phyloP scores from a whole-genome alignment of 2,329 filamentous ascomycete species.

The Dactylonectria macrodidyma region DNA sequence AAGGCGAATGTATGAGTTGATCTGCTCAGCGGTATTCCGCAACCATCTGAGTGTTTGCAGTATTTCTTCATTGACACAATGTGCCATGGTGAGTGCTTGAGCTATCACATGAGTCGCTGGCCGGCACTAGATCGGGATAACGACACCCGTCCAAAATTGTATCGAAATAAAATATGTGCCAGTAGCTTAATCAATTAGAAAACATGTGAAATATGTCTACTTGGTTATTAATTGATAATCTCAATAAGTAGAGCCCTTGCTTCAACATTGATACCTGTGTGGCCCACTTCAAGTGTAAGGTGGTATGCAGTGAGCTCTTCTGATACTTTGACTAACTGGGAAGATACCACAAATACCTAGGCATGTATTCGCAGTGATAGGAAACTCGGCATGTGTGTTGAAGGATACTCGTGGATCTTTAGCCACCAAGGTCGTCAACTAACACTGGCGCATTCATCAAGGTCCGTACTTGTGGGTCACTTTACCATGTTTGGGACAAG shows the following conservation, averaged over 20 bases:
- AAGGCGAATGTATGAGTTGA: conserved; percentile 33
- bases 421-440: conserved; percentile 9
- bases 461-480: neutral
- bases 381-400: neutral
- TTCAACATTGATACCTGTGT: conserved; percentile 11
- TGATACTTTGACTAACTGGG: conserved; percentile 16
- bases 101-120: neutral
- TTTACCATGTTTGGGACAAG: neutral
- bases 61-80: neutral
- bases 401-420: conserved; percentile 23
- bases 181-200: no score
- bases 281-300: conserved; percentile 39
- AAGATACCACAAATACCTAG: conserved; percentile 11
- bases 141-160: neutral
- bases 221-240: neutral
- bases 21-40: neutral
- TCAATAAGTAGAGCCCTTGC: neutral
- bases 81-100: neutral
- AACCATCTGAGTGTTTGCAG: neutral
- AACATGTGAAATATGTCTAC: neutral
- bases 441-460: conserved; percentile 5
- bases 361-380: conserved; percentile 1
- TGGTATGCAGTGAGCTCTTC: conserved; percentile 26
- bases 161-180: no score
- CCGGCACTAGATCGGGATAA: neutral